phyloP scores from a whole-genome alignment of 208 protist species.

The Blechomonas ayalai region DNA sequence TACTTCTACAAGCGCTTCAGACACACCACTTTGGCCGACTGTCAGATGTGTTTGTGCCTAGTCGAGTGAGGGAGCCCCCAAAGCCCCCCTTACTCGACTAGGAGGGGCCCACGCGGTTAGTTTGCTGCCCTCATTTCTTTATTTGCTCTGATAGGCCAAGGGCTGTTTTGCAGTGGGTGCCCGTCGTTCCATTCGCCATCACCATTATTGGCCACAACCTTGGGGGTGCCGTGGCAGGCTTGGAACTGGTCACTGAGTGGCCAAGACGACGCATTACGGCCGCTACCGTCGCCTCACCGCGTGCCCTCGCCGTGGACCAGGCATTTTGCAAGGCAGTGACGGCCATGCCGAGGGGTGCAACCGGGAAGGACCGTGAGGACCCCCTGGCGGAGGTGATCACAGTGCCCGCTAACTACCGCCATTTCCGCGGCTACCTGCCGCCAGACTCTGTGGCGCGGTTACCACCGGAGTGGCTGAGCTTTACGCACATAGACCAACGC shows the following conservation, averaged over 20 bases:
- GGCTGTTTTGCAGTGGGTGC: background rate
- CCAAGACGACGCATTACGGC: conserved; percentile 44
- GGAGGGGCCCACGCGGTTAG: no score
- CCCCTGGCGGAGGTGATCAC: conserved; percentile 10
- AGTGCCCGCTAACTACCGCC: conserved; percentile 39
- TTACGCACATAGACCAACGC: conserved; percentile 41
- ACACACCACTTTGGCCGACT: no score
- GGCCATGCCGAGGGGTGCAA: no score
- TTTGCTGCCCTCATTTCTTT: background rate
- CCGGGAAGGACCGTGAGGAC: conserved; percentile 9
- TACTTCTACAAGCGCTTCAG: background rate
- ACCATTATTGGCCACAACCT: conserved; percentile 58
- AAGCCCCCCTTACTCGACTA: no score
- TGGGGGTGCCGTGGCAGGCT: conserved; percentile 43
- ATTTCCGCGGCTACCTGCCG: conserved; percentile 49
- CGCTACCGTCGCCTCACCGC: conserved; percentile 53
- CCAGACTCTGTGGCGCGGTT: conserved; percentile 44
- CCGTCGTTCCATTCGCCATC: conserved; percentile 7
- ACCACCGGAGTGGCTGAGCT: conserved; percentile 33
- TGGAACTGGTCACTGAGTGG: conserved; percentile 40
- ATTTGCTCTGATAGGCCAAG: no score
- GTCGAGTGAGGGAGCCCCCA: no score
- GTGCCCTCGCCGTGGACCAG: conserved; percentile 28
- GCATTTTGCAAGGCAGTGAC: conserved; percentile 7
- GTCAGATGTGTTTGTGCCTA: no score